phyloP scores from a whole-genome alignment of 306 rosid genomes.

The Citrullus amarus region DNA sequence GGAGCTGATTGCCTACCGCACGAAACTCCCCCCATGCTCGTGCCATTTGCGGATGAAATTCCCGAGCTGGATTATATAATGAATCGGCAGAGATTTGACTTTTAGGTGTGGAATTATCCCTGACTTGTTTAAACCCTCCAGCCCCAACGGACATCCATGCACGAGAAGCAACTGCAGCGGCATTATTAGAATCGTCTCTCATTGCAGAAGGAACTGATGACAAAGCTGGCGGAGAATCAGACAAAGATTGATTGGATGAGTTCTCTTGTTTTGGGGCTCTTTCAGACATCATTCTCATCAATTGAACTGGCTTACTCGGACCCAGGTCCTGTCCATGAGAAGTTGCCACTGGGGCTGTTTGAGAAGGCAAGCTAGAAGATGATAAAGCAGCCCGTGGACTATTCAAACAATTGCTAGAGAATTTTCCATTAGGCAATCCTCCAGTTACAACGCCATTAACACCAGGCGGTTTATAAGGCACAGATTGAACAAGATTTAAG shows the following conservation, averaged over 20 bases:
- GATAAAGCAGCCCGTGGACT: constrained; percentile 36
- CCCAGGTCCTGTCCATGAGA: constrained; percentile 52
- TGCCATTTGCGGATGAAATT: constrained; percentile 46
- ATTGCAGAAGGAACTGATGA: constrained; percentile 40
- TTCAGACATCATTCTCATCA: constrained; percentile 65
- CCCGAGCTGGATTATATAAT: constrained; percentile 54
- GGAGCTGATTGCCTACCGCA: constrained; percentile 46
- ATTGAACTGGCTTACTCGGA: constrained; percentile 66
- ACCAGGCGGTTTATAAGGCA: constrained; percentile 48
- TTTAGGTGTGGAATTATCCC: constrained; percentile 50
- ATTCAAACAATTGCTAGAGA: constrained; percentile 21
- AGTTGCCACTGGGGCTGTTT: constrained; percentile 39
- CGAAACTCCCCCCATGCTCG: constrained; percentile 47
- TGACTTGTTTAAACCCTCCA: constrained; percentile 67
- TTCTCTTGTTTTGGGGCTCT: constrained; percentile 62
- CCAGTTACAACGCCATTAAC: constrained; percentile 41
- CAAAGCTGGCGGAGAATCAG: constrained; percentile 37
- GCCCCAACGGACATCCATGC: constrained; percentile 99
- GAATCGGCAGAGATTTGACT: constrained; percentile 69
- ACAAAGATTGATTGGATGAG: constrained; percentile 40
- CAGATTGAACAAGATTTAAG: constrained; percentile 32
- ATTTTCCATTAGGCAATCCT: constrained; percentile 64
- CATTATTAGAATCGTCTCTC: constrained; percentile 53
- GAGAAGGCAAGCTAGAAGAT: constrained; percentile 46
- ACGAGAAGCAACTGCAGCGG: constrained; percentile 86